Evolutionary conservation across 768 basidiomycete species (phyloP), one percentile per base, ranked within the genome.

Genomic region (Postia placenta): DNA sequence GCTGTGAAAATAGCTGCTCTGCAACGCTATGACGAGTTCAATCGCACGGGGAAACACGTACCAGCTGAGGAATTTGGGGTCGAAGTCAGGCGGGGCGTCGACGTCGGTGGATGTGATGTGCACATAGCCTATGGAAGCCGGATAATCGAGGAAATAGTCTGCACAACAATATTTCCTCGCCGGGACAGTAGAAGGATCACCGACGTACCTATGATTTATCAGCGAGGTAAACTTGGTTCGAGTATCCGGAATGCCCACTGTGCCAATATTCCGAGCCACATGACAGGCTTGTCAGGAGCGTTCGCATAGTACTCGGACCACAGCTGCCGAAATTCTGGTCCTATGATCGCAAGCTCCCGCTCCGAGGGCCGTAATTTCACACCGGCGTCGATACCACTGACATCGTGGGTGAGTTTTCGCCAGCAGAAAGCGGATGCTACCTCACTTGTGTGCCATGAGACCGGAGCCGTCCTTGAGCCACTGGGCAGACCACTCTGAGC

Each of bases 371-470:
- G 57, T 15, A 55, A 27, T 43, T 63, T 66, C 45, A 60, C 39
- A 1, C 55, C 61, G 0, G 50, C 49, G 19, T 64, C 64, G 12
- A 62, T 11, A 7, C 47, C 42, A 35, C 64, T 64, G 9, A 20
- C 15, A n/a, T 15, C 30, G 15, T 11, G 15, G 47, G 36, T 62
- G 62, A 1, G 64, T 64, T 47, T 67, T 56, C 0, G 46, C 20
- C 54, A 47, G n/a, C 5, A 43, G 7, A 27, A 23, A 7, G 17
- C 7, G 5, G 17, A 6, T 17, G n/a, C 23, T 7, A 9, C 24
- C 57, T 36, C 11, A 82, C 84, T 78, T 84, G 53, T 76, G 70
- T 1, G 79, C 70, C 54, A 84, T 67, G 35, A 76, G 56, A 2
- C 80, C 79, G 25, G 58, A 69, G 0, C 77, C 79, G 0, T 60